Evolutionary conservation across 2,329 filamentous ascomycete genomes (phyloP).

Genomic region (Fusarium musae): DNA sequence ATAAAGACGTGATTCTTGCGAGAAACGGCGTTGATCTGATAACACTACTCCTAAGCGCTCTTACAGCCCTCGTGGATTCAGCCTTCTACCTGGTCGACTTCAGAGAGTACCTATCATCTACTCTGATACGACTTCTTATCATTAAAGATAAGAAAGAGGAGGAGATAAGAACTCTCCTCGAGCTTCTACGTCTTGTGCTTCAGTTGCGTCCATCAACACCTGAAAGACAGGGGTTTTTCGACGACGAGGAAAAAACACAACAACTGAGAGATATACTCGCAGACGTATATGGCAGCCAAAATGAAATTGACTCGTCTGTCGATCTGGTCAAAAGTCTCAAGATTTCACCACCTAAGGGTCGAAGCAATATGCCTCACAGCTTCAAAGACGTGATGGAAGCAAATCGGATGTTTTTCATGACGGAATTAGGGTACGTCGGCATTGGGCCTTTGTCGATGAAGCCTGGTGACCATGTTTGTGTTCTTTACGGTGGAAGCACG

Average conservation of each 20-base stretch:
- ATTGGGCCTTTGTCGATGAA: accelerated
- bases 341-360: not conserved
- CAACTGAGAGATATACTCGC: accelerated
- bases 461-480: not conserved
- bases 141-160: accelerated
- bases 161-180: accelerated
- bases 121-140: not conserved
- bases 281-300: not conserved
- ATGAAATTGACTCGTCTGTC: not conserved
- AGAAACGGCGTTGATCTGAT: not conserved
- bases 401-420: not conserved
- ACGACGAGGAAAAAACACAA: not conserved
- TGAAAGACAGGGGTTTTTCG: not conserved
- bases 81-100: accelerated
- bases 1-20: not conserved
- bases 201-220: accelerated
- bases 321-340: accelerated
- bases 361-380: accelerated
- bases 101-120: not conserved
- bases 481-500: not conserved
- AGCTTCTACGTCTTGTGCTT: accelerated
- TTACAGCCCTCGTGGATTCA: accelerated
- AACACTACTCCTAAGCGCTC: not conserved
- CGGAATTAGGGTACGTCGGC: accelerated
- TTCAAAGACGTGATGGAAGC: accelerated